Percentiles rank a stretch among this genome's conserved stretches.
Evolutionary conservation across 495 filamentous ascomycete species (phyloP).

Genomic region (Neurospora sp.): DNA sequence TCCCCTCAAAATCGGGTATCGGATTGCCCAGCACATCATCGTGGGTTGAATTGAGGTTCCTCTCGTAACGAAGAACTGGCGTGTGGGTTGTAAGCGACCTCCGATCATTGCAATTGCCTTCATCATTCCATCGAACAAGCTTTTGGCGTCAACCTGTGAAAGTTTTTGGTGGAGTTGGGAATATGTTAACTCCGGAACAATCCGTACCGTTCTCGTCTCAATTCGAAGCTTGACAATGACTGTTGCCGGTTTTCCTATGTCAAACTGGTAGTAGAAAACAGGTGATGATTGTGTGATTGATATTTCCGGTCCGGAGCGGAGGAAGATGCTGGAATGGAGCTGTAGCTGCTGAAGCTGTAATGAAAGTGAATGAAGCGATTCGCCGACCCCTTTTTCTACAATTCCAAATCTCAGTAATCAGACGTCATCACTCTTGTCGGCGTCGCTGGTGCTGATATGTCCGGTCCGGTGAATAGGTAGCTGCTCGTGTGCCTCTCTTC

Average conservation of each 20-base stretch:
- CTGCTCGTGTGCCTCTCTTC: background rate
- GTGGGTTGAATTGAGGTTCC: background rate
- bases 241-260: background rate
- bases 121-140: background rate
- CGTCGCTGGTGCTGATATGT: background rate
- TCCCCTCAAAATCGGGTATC: background rate
- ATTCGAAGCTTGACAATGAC: background rate
- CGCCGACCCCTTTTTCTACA: background rate
- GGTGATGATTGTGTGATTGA: background rate
- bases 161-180: background rate
- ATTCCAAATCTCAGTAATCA: background rate
- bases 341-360: background rate
- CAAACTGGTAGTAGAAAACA: background rate
- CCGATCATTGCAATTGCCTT: background rate
- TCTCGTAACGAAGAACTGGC: background rate
- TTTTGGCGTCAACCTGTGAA: background rate
- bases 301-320: background rate
- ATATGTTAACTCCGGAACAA: background rate
- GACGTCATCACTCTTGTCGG: background rate
- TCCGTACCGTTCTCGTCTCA: background rate
- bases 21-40: background rate
- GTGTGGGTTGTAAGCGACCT: background rate
- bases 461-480: background rate
- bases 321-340: background rate
- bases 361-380: background rate